Evolutionary conservation across 202 grass and related monocot species (phyloP).

Genomic region (Cymbopogon flexuosus): DNA sequence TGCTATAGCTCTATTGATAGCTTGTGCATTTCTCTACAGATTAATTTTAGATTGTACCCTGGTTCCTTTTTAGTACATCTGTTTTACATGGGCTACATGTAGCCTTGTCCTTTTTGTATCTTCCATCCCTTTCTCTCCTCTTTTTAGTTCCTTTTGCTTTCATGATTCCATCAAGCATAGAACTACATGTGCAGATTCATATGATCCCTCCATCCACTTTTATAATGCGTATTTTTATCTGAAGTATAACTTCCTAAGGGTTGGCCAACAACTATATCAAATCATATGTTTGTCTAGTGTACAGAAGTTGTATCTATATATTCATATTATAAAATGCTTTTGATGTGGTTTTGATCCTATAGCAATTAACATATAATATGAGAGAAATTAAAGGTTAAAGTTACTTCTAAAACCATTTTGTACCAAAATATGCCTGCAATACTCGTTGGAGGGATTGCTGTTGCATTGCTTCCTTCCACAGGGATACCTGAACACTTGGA

Average conservation of each 20-base stretch:
- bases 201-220: not conserved
- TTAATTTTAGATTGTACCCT: not conserved
- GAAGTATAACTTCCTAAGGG: not conserved
- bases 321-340: not conserved
- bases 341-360: not conserved
- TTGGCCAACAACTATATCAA: not conserved
- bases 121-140: not conserved
- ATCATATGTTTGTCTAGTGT: not conserved
- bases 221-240: not conserved
- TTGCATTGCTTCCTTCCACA: not conserved
- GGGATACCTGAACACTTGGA: not conserved
- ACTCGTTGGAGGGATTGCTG: not conserved
- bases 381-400: not conserved
- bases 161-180: not conserved
- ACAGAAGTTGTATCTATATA: not conserved
- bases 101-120: not conserved
- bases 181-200: not conserved
- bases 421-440: not conserved
- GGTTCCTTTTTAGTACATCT: not conserved
- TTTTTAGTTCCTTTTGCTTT: not conserved
- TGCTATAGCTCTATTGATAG: not conserved
- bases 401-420: not conserved
- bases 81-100: not conserved
- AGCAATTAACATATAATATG: not conserved
- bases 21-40: not conserved